Conservation (phyloP, 1,139 yeast species). For the Candida pseudoviswanathii region DNA sequence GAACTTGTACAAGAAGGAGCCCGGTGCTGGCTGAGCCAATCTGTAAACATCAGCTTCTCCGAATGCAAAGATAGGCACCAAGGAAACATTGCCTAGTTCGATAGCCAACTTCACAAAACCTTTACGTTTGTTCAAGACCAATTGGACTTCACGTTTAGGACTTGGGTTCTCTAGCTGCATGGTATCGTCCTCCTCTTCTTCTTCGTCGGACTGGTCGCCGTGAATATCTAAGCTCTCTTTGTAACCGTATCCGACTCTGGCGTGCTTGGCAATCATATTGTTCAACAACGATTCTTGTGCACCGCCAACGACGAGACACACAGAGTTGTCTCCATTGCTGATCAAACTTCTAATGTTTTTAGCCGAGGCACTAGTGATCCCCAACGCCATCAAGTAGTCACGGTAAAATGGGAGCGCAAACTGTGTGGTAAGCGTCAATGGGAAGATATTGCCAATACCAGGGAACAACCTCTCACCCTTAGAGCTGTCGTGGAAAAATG, state of each 20-base stretch:
- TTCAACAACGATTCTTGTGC: constrained; percentile 83
- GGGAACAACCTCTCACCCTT: constrained; percentile 63
- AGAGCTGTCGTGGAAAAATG: constrained; percentile 46
- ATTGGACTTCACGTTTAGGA: constrained; percentile 28
- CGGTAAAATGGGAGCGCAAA: constrained; percentile 87
- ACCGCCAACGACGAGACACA: constrained; percentile 92
- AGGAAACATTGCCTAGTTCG: constrained; percentile 69
- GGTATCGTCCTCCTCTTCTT: constrained; percentile 10
- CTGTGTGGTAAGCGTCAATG: constrained; percentile 81
- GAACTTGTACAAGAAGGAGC: constrained; percentile 53
- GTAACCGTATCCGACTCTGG: constrained; percentile 51
- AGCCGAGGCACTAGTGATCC: constrained; percentile 84
- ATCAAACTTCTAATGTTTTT: constrained; percentile 69
- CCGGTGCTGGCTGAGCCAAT: constrained; percentile 55
- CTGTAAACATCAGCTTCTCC: constrained; percentile 87
- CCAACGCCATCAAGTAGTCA: constrained; percentile 80
- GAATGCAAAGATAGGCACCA: constrained; percentile 90
- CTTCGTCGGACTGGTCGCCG: constrained; percentile 9
- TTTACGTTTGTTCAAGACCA: constrained; percentile 76
- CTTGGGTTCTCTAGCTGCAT: constrained; percentile 6
- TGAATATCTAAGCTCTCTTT: constrained; percentile 29
- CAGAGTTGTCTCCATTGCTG: constrained; percentile 65
- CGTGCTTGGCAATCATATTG: constrained; percentile 37
- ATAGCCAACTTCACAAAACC: constrained; percentile 90
- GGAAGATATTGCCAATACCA: constrained; percentile 71